Evolutionary conservation across 495 filamentous ascomycete genomes (phyloP).

Genomic region (Penicillium flavigenum): DNA sequence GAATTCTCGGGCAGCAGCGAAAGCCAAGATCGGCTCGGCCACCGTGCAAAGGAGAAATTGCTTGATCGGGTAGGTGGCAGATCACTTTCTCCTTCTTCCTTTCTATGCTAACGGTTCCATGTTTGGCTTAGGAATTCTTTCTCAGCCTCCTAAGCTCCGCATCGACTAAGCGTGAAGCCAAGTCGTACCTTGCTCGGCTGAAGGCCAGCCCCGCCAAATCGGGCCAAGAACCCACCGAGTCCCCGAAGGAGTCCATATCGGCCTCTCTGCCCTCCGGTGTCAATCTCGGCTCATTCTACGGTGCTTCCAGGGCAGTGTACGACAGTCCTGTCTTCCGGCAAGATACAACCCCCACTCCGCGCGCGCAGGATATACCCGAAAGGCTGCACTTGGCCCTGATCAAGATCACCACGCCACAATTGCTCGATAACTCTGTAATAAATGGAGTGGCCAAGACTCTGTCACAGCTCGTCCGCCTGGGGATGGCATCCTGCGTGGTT

Average conservation of each 20-base stretch:
- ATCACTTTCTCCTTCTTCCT: background rate
- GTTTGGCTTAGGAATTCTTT: slow-evolving; percentile 65
- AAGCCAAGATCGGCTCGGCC: slow-evolving; percentile 40
- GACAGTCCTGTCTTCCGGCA: slow-evolving; percentile 63
- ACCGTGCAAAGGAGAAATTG: slow-evolving; percentile 49
- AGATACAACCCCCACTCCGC: slow-evolving; percentile 38
- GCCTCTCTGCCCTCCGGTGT: slow-evolving; percentile 44
- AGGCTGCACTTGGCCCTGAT: slow-evolving; percentile 80
- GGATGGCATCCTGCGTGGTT: slow-evolving; percentile 77
- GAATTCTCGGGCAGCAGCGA: slow-evolving; percentile 38
- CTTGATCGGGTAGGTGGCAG: slow-evolving; percentile 40
- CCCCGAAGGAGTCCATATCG: slow-evolving; percentile 20
- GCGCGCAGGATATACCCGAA: slow-evolving; percentile 29
- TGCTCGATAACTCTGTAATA: slow-evolving; percentile 63
- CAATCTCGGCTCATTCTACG: slow-evolving; percentile 64
- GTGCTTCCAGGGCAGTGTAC: slow-evolving; percentile 57
- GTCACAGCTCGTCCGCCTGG: slow-evolving; percentile 75
- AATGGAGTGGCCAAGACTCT: slow-evolving; percentile 79
- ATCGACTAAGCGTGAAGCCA: slow-evolving; percentile 86
- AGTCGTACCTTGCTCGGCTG: slow-evolving; percentile 80
- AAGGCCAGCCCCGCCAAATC: slow-evolving; percentile 43
- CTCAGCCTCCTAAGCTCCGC: slow-evolving; percentile 79
- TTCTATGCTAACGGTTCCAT: background rate
- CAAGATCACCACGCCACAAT: slow-evolving; percentile 73
- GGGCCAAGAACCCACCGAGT: slow-evolving; percentile 20